Evolutionary conservation across 305 asterid species (phyloP), one percentile per base, ranked within the genome.

Genomic region (Fraxinus sp.): DNA sequence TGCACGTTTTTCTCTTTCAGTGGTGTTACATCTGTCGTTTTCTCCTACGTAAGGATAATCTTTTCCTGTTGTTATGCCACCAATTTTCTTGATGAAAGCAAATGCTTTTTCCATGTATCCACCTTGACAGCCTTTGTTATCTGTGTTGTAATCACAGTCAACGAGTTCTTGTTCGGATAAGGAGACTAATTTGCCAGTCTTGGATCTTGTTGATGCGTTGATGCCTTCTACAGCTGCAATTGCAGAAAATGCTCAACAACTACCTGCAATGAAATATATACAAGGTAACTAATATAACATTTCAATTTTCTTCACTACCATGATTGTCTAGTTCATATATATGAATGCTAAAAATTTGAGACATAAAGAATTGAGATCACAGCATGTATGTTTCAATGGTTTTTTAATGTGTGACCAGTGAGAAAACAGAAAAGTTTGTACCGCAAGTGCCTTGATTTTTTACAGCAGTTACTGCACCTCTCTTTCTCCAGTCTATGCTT

Each of bases 361-460:
- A 10, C 3, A 41, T 39, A 39, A 39, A 39, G 46, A 39, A 39
- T 39, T 39, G 46, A 8, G 46, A 39, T 39, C 46, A 39, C 46
- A 39, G 10, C 46, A 8, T 39, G 46, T 8, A 1, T 39, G 46
- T 39, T 39, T 41, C 16, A 10, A 41, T 41, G 16, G 52, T 10
- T 41, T 41, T 41, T 41, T 9, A 10, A 16, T 41, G 52, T 41
- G 4, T 37, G 7, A 37, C 44, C 7, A 37, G 37, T 37, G 44
- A 20, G 66, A 64, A 46, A 71, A 72, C 26, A 55, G n/a, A 39
- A 73, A 78, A 16, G 52, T 55, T 73, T 66, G 39, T 90, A 90
- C 95, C 93, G 59, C 97, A 92, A n/a, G 0, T 0, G 76, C 92
- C 90, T 86, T 94, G 93, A 83, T 89, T 46, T 87, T 88, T 94